Conservation (phyloP, 2,329 filamentous ascomycete species). For the Penicillium frequentans region DNA sequence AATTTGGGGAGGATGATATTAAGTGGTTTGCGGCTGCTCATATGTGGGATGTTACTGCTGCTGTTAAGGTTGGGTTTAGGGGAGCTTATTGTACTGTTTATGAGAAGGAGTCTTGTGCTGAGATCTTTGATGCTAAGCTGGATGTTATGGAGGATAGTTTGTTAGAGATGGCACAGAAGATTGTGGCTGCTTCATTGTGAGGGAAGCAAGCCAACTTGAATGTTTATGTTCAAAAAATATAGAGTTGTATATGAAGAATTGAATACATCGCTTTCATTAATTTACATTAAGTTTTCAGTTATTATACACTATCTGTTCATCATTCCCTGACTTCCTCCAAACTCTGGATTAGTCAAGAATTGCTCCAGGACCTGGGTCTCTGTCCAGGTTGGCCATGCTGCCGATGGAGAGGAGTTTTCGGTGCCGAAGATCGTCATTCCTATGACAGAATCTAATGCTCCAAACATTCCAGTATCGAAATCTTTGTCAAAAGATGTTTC, state of each 20-base stretch:
- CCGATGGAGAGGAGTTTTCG: slow-evolving; percentile 8
- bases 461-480: slow-evolving; percentile 6
- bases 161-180: slow-evolving; percentile 49
- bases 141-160: slow-evolving; percentile 52
- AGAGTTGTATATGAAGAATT: not conserved
- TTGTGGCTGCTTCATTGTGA: slow-evolving; percentile 16
- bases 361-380: slow-evolving; percentile 23
- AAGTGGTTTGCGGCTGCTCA: slow-evolving; percentile 62
- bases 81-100: slow-evolving; percentile 56
- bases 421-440: slow-evolving; percentile 16
- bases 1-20: slow-evolving; percentile 39
- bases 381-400: slow-evolving; percentile 17
- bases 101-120: slow-evolving; percentile 52
- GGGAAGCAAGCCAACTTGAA: not conserved
- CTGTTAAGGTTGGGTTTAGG: slow-evolving; percentile 52
- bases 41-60: slow-evolving; percentile 60
- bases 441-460: slow-evolving; percentile 9
- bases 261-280: not conserved
- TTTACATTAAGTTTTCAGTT: not conserved
- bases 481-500: not conserved
- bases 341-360: slow-evolving; percentile 14
- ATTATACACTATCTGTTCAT: not conserved
- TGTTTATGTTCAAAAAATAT: not conserved
- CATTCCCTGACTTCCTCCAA: not conserved
- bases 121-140: slow-evolving; percentile 53